Evolutionary conservation across 805 yeast genomes (phyloP), one percentile per base, ranked within the genome.

Genomic region (Metschnikowia cerradonensis): DNA sequence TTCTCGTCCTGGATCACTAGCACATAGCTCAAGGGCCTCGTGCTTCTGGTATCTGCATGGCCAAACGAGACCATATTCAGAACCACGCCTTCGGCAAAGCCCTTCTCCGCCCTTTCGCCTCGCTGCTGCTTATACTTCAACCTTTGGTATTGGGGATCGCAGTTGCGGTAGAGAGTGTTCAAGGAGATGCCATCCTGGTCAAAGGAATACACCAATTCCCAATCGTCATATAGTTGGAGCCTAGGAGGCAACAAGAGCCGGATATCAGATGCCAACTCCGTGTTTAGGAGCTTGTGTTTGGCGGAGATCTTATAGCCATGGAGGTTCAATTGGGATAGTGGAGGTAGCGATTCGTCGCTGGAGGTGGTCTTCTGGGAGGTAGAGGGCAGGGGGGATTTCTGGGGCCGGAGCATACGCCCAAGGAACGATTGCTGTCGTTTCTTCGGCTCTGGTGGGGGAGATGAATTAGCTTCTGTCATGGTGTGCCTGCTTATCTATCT

Each of bases 161-260:
- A 67, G 42, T 75, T 71, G 14, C 78, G 70, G 64, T 91, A 92
- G 15, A 94, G 67, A 0, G 98, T 90, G 51, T 79, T 82, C 48
- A 92, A 66, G 0, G 96, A 88, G 0, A 96, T 84, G 0, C 99
- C 99, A 64, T 90, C 88, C 66, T 90, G 97, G 58, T 91, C 97
- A 53, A 89, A 68, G n/a, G 94, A 85, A 64, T 91, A 92, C 2
- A 83, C 66, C 45, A 94, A 67, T 5, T 77, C 67, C 99, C 98
- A 94, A 5, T 78, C 78, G 36, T 86, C 84, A 53, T 81, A 81
- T 22, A 92, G 73, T 64, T 90, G 97, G 37, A 88, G 71, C 43
- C 97, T 73, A 4, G 88, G 77, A 0, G 97, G 96, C 52, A 94
- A 65, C 48, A 89, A 76, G 26, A 74, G 71, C 41, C 96, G 75